Evolutionary conservation across 345 rosid species (phyloP).

Genomic region (Ceriops decandra): DNA sequence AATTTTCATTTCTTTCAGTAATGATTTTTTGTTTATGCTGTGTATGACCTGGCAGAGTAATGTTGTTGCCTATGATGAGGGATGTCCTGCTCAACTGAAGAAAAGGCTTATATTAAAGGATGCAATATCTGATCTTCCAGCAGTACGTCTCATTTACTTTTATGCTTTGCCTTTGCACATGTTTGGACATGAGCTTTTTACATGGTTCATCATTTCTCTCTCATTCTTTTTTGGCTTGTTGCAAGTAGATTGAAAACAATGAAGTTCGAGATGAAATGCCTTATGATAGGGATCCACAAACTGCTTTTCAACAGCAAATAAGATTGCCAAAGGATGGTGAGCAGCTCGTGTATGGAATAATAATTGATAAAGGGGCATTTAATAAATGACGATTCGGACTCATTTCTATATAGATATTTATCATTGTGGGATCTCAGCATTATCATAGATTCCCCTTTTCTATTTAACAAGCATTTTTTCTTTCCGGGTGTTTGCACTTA

Average conservation of each 20-base stretch:
- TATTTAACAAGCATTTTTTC: too few species aligned
- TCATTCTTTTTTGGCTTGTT: background rate
- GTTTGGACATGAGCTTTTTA: background rate
- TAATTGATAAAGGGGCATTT: background rate
- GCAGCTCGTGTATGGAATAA: background rate
- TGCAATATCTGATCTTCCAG: slow-evolving; percentile 57
- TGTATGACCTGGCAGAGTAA: slow-evolving; percentile 29
- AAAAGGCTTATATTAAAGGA: slow-evolving; percentile 42
- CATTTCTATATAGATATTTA: too few species aligned
- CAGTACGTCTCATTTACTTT: slow-evolving; percentile 31
- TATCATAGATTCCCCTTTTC: too few species aligned
- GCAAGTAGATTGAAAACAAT: slow-evolving; percentile 38
- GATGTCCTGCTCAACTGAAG: slow-evolving; percentile 25
- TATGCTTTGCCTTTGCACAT: background rate
- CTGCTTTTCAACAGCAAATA: slow-evolving; percentile 46
- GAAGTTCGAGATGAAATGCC: slow-evolving; percentile 47
- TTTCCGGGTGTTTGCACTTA: too few species aligned
- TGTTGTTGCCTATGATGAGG: slow-evolving; percentile 46
- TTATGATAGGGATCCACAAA: slow-evolving; percentile 35
- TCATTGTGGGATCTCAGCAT: too few species aligned
- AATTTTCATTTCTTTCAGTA: background rate
- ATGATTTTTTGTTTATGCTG: background rate
- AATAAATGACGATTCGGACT: too few species aligned
- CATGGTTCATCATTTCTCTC: background rate
- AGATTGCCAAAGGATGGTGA: slow-evolving; percentile 39